Conservation (phyloP, 306 rosid species). For the Acmispon strigosus region DNA sequence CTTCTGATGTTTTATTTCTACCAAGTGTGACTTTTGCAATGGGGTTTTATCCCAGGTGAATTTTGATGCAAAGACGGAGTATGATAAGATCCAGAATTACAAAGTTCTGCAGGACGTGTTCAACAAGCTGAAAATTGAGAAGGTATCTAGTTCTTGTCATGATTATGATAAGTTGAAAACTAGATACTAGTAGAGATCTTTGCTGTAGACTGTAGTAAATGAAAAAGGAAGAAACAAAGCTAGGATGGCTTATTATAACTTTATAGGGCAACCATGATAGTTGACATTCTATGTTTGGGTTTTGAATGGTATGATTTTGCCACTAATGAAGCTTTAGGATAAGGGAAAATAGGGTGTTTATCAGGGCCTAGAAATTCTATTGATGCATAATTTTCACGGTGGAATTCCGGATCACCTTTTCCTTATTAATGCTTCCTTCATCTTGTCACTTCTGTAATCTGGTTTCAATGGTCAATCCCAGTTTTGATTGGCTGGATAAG, state of each 20-base stretch:
- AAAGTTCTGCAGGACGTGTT: conserved; percentile 89
- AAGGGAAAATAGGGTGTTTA: not conserved
- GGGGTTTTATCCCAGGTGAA: conserved; percentile 54
- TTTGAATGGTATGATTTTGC: conserved; percentile 9
- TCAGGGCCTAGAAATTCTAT: not conserved
- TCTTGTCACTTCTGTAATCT: no score
- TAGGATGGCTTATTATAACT: not conserved
- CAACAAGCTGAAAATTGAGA: conserved; percentile 78
- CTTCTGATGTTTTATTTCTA: not conserved
- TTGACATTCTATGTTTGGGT: not conserved
- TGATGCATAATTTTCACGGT: not conserved
- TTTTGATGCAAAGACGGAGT: conserved; percentile 85
- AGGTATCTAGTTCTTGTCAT: conserved; percentile 38
- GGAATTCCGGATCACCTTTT: not conserved
- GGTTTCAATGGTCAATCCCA: not conserved
- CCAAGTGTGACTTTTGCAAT: not conserved
- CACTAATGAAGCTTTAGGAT: not conserved
- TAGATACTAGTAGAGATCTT: not conserved
- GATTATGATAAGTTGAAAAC: not conserved
- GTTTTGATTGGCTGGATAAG: conserved; percentile 6
- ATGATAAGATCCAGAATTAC: conserved; percentile 96
- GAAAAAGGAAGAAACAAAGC: not conserved
- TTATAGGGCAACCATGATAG: not conserved
- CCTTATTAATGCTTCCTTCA: not conserved
- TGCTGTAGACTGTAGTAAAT: not conserved